Evolutionary conservation across 306 rosid species (phyloP), one percentile per base, ranked within the genome.

Genomic region (Glycine latifolia): DNA sequence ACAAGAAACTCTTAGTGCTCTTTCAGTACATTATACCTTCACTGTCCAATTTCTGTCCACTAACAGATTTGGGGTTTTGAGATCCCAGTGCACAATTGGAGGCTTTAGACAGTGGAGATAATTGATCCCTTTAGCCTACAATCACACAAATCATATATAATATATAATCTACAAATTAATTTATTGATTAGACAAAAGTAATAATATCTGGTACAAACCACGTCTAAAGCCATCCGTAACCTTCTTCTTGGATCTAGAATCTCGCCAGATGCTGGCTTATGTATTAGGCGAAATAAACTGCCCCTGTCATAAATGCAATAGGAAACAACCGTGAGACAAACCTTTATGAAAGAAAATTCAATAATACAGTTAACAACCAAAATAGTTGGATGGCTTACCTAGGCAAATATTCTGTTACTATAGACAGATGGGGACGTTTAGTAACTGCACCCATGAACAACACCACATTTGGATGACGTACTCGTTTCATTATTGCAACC

Each of bases 361-460:
- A 10, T 49, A 71, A 50, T 12, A 68, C 14, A 61, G 69, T 61
- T 71, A 37, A 55, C 69, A 56, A 67, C 0, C 3, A 14, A 10
- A 73, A 49, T 65, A 67, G 12, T 50, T 60, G 13, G 31, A 79
- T 71, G 26, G 16, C 78, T 78, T 88, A 92, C 98, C 98, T 86
- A 4, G 97, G 98, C 71, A 95, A 80, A 82, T 95, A 95, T 81
- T 95, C 98, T 31, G 98, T 95, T 84, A 95, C 98, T 55, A 92
- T 95, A 39, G 97, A 95, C 63, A 95, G 86, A 90, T 95, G 92
- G 7, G 98, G 98, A 71, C 95, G 89, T 78, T 90, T 91, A 26
- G 98, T 95, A 73, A 92, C 98, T 0, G 97, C 97, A 77, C 98
- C 98, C 98, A 95, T 95, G 91, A 95, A 95, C 39, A 95, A 97